Conservation (phyloP, 2,329 filamentous ascomycete species). For the Fusarium pseudoanthophilum region DNA sequence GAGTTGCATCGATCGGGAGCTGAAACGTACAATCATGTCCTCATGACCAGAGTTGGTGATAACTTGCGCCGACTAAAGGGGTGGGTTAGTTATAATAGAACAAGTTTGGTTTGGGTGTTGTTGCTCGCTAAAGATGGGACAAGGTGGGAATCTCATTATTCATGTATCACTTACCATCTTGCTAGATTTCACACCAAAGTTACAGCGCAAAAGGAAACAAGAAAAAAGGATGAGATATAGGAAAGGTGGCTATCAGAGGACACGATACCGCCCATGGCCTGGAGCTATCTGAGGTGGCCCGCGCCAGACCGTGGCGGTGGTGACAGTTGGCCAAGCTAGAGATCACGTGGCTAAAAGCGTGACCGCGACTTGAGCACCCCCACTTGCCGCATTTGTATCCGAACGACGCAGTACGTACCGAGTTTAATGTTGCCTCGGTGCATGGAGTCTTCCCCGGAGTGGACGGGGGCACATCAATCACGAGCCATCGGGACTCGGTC, state of each 20-base stretch:
- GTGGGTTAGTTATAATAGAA: slow-evolving; percentile 44
- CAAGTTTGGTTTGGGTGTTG: background rate
- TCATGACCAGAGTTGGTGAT: slow-evolving; percentile 74
- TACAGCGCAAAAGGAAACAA: slow-evolving; percentile 27
- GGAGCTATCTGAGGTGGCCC: slow-evolving; percentile 36
- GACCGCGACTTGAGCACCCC: slow-evolving; percentile 24
- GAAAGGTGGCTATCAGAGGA: slow-evolving; percentile 43
- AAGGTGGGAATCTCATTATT: background rate
- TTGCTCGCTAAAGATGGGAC: background rate
- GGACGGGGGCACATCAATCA: slow-evolving; percentile 35
- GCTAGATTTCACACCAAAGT: slow-evolving; percentile 23
- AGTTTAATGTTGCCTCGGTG: slow-evolving; percentile 29
- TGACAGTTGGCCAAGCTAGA: slow-evolving; percentile 43
- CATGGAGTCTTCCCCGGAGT: slow-evolving; percentile 34
- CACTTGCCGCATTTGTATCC: slow-evolving; percentile 40
- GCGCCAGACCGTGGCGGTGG: slow-evolving; percentile 39
- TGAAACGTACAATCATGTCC: slow-evolving; percentile 95
- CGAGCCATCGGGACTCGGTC: slow-evolving; percentile 36
- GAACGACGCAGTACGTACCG: slow-evolving; percentile 31
- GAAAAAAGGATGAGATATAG: slow-evolving; percentile 24
- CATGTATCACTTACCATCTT: slow-evolving; percentile 41
- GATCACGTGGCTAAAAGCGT: slow-evolving; percentile 39
- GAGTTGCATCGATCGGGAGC: slow-evolving; percentile 8
- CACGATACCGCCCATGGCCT: slow-evolving; percentile 45
- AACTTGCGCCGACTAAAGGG: slow-evolving; percentile 54